Conservation (phyloP, 441 rosid genomes). For the Adansonia grandidieri region DNA sequence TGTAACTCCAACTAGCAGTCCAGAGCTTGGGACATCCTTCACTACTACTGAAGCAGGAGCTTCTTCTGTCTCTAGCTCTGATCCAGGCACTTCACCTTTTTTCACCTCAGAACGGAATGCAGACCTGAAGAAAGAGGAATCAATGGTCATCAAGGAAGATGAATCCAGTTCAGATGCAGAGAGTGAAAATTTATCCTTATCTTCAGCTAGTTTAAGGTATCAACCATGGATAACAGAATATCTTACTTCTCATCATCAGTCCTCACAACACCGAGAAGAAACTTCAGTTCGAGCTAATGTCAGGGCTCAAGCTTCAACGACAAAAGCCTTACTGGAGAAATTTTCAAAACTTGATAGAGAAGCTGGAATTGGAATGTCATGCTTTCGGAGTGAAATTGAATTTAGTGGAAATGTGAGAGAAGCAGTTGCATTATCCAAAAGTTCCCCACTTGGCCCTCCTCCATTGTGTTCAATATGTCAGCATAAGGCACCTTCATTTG, state of each 20-base stretch:
- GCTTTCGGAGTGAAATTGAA: slow-evolving; percentile 57
- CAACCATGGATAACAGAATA: slow-evolving; percentile 80
- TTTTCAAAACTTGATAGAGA: slow-evolving; percentile 70
- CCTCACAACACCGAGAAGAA: slow-evolving; percentile 52
- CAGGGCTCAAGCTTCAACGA: slow-evolving; percentile 49
- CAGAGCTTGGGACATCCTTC: slow-evolving; percentile 86
- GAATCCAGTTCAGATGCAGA: slow-evolving; percentile 84
- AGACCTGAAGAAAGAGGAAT: slow-evolving; percentile 66
- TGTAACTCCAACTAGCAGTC: slow-evolving; percentile 93
- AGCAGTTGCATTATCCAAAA: slow-evolving; percentile 78
- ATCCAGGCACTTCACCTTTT: slow-evolving; percentile 86
- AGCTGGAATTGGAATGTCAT: slow-evolving; percentile 55
- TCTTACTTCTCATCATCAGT: slow-evolving; percentile 49
- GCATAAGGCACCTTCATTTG: slow-evolving; percentile 94
- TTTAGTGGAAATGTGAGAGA: slow-evolving; percentile 83
- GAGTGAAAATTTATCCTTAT: slow-evolving; percentile 61
- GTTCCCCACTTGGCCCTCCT: slow-evolving; percentile 86
- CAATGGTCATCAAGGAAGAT: slow-evolving; percentile 56
- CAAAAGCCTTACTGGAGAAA: slow-evolving; percentile 68
- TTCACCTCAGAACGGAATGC: slow-evolving; percentile 56
- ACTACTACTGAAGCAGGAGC: slow-evolving; percentile 89
- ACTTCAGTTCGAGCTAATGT: slow-evolving; percentile 49
- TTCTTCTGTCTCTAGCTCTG: slow-evolving; percentile 92
- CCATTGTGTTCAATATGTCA: slow-evolving; percentile 96
- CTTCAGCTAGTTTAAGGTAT: slow-evolving; percentile 69